A percentile compares a stretch with the other conserved stretches of the same genome.
Conservation (phyloP, 108 stramenopile species). For the Skeletonema menzelii region DNA sequence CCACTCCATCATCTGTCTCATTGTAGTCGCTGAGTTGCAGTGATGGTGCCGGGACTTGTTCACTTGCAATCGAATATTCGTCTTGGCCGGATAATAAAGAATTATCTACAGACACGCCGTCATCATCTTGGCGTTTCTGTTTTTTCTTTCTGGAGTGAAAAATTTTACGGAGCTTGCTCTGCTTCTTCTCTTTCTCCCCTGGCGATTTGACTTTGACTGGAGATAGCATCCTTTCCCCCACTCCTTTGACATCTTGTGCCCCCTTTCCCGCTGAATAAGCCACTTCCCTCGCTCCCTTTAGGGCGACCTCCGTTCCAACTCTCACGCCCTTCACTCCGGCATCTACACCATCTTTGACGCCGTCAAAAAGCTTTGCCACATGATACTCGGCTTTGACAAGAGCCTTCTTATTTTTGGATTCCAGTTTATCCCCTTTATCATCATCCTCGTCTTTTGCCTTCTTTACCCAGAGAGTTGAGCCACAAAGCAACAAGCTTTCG, state of each 20-base stretch:
- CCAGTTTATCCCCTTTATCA: not conserved
- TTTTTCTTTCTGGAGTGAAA: slow-evolving; percentile 5
- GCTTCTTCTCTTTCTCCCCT: slow-evolving; percentile 6
- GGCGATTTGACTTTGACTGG: slow-evolving; percentile 3
- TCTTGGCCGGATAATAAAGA: not conserved
- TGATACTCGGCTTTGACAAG: slow-evolving; percentile 42
- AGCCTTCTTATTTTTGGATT: slow-evolving; percentile 14
- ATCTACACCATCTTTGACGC: slow-evolving; percentile 18
- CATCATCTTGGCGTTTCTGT: not conserved
- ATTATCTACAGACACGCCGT: slow-evolving; percentile 6
- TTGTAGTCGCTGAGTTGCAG: not conserved
- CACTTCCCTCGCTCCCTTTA: slow-evolving; percentile 4
- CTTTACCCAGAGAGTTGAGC: slow-evolving; percentile 46
- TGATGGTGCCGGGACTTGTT: slow-evolving; percentile 2
- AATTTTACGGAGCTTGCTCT: not conserved
- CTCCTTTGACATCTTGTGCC: slow-evolving; percentile 5
- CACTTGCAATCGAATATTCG: slow-evolving; percentile 21
- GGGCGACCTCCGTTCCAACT: slow-evolving; percentile 8
- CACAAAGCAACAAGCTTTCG: slow-evolving; percentile 39
- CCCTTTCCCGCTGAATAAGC: not conserved
- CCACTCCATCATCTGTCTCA: slow-evolving; percentile 10
- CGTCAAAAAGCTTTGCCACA: slow-evolving; percentile 27
- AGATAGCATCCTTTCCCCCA: slow-evolving; percentile 4
- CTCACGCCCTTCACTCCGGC: slow-evolving; percentile 14
- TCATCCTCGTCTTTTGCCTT: slow-evolving; percentile 25